Evolutionary conservation across 2,329 filamentous ascomycete genomes (phyloP).

Genomic region (Trichoderma semiorbis): DNA sequence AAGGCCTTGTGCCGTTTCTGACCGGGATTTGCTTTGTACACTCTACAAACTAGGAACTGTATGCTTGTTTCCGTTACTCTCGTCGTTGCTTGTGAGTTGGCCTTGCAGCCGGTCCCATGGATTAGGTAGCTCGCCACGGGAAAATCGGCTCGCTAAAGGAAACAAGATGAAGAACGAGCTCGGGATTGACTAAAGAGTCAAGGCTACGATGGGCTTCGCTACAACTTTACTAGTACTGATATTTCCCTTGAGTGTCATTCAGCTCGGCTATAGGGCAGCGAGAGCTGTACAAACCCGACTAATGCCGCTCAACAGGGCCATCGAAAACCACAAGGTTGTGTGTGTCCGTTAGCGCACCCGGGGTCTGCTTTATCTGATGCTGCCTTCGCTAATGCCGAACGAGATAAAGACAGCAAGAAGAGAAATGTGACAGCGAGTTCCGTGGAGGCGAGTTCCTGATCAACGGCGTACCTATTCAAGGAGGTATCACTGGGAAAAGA

Average conservation of each 20-base stretch:
- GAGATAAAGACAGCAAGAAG: not conserved
- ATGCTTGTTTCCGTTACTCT: not conserved
- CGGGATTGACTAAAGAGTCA: not conserved
- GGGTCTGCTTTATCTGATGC: not conserved
- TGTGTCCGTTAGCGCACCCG: not conserved
- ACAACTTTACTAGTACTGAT: not conserved
- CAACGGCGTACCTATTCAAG: not conserved
- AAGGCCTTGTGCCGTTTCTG: too few relatives aligned
- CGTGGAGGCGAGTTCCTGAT: not conserved
- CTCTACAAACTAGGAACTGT: not conserved
- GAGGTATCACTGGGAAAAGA: not conserved
- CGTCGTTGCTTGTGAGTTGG: not conserved
- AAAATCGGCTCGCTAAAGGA: not conserved
- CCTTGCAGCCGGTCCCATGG: not conserved
- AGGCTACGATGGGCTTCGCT: not conserved
- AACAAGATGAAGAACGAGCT: not conserved
- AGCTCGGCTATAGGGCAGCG: not conserved
- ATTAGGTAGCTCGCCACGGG: not conserved
- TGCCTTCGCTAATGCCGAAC: not conserved
- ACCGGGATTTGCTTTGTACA: not conserved
- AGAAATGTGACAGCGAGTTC: not conserved
- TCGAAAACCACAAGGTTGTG: not conserved
- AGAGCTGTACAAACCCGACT: not conserved
- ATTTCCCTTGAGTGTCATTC: not conserved
- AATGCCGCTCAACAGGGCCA: not conserved